Evolutionary conservation across 2,329 filamentous ascomycete species (phyloP), one percentile per base, ranked within the genome.

Genomic region (Alternaria angustiovoidea): DNA sequence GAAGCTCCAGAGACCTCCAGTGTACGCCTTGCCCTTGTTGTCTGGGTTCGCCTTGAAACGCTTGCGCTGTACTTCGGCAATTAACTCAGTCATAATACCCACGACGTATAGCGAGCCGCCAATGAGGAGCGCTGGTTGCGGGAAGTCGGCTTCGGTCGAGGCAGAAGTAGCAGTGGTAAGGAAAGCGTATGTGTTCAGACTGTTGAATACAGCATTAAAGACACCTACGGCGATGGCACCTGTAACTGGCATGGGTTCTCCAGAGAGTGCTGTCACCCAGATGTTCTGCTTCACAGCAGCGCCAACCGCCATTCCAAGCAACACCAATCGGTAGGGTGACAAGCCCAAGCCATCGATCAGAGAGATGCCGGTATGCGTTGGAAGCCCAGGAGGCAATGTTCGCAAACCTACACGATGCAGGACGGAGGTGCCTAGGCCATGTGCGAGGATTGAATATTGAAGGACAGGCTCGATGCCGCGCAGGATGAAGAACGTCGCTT

Each of bases 151-250:
- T 38, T 81, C 75, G 43, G 73, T 73, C 18, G 78, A 80, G 2
- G 81, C 80, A 26, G 83, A 86, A 0, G 84, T 86, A 16, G 81
- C 76, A 2, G 80, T 70, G 41, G 81, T 80, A 32, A 86, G 75
- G 65, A 87, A 84, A 16, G 88, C 77, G 14, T 89, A 80, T 0
- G 82, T 81, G 73, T 85, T 88, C 30, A 83, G 14, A n/a, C 79
- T 80, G 78, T 89, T 89, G 70, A 83, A 71, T 9, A 85, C 36
- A 0, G 81, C 81, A 73, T 90, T 89, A 79, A 85, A 87, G 2
- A 73, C 51, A 14, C 78, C 76, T 14, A 89, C 80, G 2, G 74
- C 58, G 0, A 81, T 42, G 0, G 86, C 85, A 2, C 76, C 72
- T 0, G 46, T 22, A 0, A 81, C 75, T 0, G 78, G 78, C 75